These are phyloP conservation scores for Endothia cerciana DNA, from an alignment of 2,329 filamentous ascomycete species.

Conservation along the genomic window DNA sequence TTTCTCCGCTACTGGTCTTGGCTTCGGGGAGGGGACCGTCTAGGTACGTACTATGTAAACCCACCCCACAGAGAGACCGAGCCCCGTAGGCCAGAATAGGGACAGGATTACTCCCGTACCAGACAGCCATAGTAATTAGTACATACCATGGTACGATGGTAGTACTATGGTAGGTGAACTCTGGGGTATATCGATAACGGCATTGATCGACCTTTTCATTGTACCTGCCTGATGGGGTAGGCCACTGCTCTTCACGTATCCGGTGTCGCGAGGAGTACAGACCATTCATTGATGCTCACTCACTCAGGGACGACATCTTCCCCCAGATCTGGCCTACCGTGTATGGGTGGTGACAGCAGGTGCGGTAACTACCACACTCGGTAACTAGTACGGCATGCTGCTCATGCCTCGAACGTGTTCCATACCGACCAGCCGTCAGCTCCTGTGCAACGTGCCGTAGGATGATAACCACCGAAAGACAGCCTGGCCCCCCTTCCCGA, in stretches of 20 bases:
- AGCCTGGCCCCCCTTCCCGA: not conserved
- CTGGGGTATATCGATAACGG: slow-evolving; percentile 5
- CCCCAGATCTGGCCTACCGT: too few species aligned
- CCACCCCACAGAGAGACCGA: slow-evolving; percentile 6
- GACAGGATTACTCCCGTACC: not conserved
- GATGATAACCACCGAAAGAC: not conserved
- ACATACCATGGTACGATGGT: too few species aligned
- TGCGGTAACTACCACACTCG: too few species aligned
- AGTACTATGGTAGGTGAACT: not conserved
- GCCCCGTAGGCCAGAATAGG: not conserved
- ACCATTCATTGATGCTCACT: not conserved
- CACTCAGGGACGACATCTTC: not conserved
- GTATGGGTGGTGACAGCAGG: too few species aligned
- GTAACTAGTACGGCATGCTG: too few species aligned
- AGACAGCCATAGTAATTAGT: too few species aligned
- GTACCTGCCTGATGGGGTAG: slow-evolving; percentile 19
- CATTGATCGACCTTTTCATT: not conserved
- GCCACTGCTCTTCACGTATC: not conserved
- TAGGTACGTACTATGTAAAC: not conserved
- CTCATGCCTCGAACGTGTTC: too few species aligned
- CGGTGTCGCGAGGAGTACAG: not conserved
- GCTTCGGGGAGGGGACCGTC: not conserved
- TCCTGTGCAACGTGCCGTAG: not conserved
- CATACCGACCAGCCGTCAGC: too few species aligned
- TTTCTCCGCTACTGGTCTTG: not conserved